These are phyloP conservation scores for Alternaria atra DNA, from an alignment of 2,329 filamentous ascomycete genomes.

Conservation along the genomic window DNA sequence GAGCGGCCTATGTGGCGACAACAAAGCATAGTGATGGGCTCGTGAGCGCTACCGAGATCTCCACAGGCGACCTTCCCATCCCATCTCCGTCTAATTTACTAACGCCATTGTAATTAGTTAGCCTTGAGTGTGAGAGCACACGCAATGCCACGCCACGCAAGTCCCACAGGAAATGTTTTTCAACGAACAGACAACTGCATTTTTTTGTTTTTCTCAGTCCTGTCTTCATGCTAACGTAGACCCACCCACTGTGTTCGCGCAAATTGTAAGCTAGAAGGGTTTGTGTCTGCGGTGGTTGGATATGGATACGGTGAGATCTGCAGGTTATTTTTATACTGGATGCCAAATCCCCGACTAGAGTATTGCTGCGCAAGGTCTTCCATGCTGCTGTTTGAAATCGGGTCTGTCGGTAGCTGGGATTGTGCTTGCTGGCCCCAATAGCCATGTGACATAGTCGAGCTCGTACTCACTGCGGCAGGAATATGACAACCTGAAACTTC, in stretches of 20 bases:
- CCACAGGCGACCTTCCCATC: too few species aligned
- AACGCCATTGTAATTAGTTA: too few species aligned
- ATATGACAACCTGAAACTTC: conserved; percentile 47
- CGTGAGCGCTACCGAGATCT: too few species aligned
- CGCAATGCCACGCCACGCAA: too few species aligned
- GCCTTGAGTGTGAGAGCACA: too few species aligned
- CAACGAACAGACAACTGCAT: too few species aligned
- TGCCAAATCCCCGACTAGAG: conserved; percentile 39
- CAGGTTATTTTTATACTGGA: conserved; percentile 44
- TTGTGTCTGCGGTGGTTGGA: conserved; percentile 46
- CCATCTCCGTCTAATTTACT: too few species aligned
- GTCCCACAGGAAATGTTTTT: too few species aligned
- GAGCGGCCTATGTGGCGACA: too few species aligned
- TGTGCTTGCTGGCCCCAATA: conserved; percentile 40
- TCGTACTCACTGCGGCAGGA: conserved; percentile 46
- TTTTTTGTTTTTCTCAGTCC: too few species aligned
- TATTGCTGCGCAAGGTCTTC: conserved; percentile 48
- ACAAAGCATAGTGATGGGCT: too few species aligned
- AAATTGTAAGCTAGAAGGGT: conserved; percentile 30
- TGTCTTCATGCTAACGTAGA: conserved; percentile 37
- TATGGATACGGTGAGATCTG: conserved; percentile 48
- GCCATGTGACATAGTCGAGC: conserved; percentile 49
- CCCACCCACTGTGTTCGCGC: conserved; percentile 38
- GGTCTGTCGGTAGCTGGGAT: conserved; percentile 45
- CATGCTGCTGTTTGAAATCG: conserved; percentile 53